Conservation (phyloP, 1,284 basidiomycete species). For the Macrocystidia cucumis region DNA sequence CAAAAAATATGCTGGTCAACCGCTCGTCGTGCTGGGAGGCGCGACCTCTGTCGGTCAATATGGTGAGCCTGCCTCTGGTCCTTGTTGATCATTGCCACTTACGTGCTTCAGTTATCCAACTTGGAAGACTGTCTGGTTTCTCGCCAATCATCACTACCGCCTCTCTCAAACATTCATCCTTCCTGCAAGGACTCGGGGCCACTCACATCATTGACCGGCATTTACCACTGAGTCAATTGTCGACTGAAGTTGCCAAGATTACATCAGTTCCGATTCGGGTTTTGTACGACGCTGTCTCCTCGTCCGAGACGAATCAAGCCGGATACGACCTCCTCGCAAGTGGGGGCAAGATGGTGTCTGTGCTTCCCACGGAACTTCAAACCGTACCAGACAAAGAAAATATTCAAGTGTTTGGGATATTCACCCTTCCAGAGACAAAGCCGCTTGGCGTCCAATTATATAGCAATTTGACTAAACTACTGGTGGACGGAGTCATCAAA, state of each 20-base stretch:
- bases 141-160: conserved; percentile 46
- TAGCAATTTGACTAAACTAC: conserved; percentile 8
- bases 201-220: conserved; percentile 42
- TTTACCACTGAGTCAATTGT: conserved; percentile 17
- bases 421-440: conserved; percentile 7
- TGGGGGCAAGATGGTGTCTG: conserved; percentile 9
- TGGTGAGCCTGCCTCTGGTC: conserved; percentile 5
- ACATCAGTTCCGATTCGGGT: conserved; percentile 22
- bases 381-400: conserved; percentile 10
- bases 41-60: conserved; percentile 14
- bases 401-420: conserved; percentile 14
- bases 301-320: conserved; percentile 12
- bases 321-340: conserved; percentile 10
- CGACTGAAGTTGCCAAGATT: conserved; percentile 19
- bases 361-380: conserved; percentile 4
- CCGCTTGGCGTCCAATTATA: conserved; percentile 10
- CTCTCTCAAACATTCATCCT: conserved; percentile 31
- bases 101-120: conserved; percentile 39
- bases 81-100: background rate
- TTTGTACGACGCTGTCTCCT: conserved; percentile 32
- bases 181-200: conserved; percentile 44
- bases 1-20: conserved; percentile 11
- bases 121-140: conserved; percentile 46
- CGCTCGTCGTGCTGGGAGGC: conserved; percentile 14
- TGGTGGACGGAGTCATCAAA: conserved; percentile 11